Conservation (phyloP, 352 stramenopile genomes). For the Pythium sukuiense region DNA sequence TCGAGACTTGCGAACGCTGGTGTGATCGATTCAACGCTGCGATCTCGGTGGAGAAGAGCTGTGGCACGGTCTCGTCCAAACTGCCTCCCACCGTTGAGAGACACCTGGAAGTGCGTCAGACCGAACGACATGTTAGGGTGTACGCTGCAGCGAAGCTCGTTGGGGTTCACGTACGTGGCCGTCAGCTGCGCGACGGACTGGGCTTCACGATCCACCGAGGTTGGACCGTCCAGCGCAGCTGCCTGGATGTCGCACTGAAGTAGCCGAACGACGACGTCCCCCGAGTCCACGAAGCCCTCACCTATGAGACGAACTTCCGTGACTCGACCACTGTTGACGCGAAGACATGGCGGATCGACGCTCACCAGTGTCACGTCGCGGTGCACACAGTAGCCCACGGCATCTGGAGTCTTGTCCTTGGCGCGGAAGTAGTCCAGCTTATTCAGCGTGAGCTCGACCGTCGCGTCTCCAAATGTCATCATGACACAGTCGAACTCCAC, state of each 20-base stretch:
- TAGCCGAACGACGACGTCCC: slow-evolving; percentile 57
- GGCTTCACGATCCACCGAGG: neutral
- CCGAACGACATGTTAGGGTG: slow-evolving; percentile 70
- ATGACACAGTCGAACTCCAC: slow-evolving; percentile 58
- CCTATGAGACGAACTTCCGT: slow-evolving; percentile 58
- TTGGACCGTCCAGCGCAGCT: neutral
- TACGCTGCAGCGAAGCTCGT: slow-evolving; percentile 59
- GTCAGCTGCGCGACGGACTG: slow-evolving; percentile 42
- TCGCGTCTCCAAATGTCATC: slow-evolving; percentile 49
- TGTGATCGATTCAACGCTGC: slow-evolving; percentile 33
- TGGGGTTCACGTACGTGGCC: slow-evolving; percentile 44
- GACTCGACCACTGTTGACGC: slow-evolving; percentile 52
- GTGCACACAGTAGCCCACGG: slow-evolving; percentile 47
- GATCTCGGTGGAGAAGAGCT: slow-evolving; percentile 52
- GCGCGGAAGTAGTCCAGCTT: slow-evolving; percentile 47
- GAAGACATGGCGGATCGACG: slow-evolving; percentile 58
- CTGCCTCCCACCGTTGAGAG: slow-evolving; percentile 64
- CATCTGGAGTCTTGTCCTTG: slow-evolving; percentile 39
- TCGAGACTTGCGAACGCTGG: slow-evolving; percentile 45
- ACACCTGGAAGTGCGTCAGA: slow-evolving; percentile 52
- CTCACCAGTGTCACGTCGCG: slow-evolving; percentile 43
- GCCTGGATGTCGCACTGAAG: slow-evolving; percentile 39
- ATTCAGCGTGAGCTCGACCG: slow-evolving; percentile 62
- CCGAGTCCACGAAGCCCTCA: slow-evolving; percentile 60
- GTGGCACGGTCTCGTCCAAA: slow-evolving; percentile 42